Conservation (phyloP, 345 rosid species). For the Rhizophora mangle region DNA sequence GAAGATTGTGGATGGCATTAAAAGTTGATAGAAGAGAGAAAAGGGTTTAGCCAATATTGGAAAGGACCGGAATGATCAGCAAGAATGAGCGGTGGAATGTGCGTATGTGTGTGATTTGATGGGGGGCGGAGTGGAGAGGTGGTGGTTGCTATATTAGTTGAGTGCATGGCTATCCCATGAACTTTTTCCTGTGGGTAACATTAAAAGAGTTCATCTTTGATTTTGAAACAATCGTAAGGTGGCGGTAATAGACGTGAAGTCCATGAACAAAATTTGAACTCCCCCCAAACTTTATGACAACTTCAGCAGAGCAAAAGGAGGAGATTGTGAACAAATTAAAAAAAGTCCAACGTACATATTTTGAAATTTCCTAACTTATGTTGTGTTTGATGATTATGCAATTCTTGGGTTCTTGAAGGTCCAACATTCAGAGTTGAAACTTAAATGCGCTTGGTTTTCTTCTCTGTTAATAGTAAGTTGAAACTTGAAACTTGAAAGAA, state of each 20-base stretch:
- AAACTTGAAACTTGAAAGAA: too few species aligned
- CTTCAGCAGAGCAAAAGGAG: too few species aligned
- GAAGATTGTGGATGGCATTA: slow-evolving; percentile 52
- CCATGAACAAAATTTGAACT: slow-evolving; percentile 42
- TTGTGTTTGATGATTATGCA: too few species aligned
- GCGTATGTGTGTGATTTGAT: slow-evolving; percentile 10
- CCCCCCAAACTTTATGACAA: background rate
- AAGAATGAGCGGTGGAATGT: slow-evolving; percentile 24
- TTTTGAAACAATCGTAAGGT: slow-evolving; percentile 11
- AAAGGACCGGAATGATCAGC: background rate
- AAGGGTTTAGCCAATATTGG: background rate
- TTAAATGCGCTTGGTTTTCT: too few species aligned
- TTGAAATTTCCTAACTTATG: too few species aligned
- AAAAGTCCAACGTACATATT: too few species aligned
- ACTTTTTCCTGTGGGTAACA: background rate
- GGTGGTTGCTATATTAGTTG: slow-evolving; percentile 27
- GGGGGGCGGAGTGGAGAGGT: slow-evolving; percentile 18
- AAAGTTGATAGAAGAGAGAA: slow-evolving; percentile 24
- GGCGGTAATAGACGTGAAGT: slow-evolving; percentile 46
- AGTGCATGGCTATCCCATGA: slow-evolving; percentile 46
- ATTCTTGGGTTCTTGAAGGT: too few species aligned
- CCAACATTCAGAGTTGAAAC: too few species aligned
- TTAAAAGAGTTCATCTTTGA: slow-evolving; percentile 2
- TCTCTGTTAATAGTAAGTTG: too few species aligned
- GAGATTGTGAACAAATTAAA: too few species aligned